Percentiles rank a stretch among this genome's conserved stretches.
These are phyloP conservation scores for Claviceps sorghi DNA, from an alignment of 2,329 filamentous ascomycete genomes.

Conservation along the genomic window DNA sequence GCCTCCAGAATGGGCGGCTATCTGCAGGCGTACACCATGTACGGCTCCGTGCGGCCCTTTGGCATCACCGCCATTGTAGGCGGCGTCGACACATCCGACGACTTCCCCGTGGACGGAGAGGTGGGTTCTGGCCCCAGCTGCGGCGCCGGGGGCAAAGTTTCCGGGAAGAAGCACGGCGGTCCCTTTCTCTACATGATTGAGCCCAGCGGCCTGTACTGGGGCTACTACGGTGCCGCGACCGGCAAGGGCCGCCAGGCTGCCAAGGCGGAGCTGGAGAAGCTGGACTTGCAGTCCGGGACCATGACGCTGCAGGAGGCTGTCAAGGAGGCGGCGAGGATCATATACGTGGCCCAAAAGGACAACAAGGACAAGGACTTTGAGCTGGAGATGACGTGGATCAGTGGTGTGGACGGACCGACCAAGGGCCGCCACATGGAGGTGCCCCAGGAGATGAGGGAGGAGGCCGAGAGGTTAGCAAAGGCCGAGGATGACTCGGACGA, in stretches of 20 bases:
- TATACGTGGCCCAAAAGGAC: conserved; percentile 94
- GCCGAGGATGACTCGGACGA: conserved; percentile 78
- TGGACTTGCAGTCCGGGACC: conserved; percentile 65
- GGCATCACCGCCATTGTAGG: conserved; percentile 90
- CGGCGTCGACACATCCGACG: conserved; percentile 82
- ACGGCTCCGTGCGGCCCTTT: conserved; percentile 91
- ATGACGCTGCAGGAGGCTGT: conserved; percentile 76
- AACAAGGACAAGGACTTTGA: conserved; percentile 99
- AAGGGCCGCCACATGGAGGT: conserved; percentile 90
- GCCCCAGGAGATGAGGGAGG: conserved; percentile 75
- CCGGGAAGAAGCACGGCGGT: conserved; percentile 63
- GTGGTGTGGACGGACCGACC: conserved; percentile 66
- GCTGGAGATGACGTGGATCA: conserved; percentile 98
- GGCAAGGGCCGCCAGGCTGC: conserved; percentile 94
- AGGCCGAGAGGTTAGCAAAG: conserved; percentile 87
- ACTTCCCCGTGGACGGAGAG: conserved; percentile 75
- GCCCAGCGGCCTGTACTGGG: conserved; percentile 94
- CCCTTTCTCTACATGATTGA: conserved; percentile 98
- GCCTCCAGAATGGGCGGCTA: conserved; percentile 90
- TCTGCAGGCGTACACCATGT: conserved; percentile 93
- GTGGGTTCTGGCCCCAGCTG: conserved; percentile 67
- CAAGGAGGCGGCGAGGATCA: conserved; percentile 92
- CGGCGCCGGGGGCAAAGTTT: conserved; percentile 72
- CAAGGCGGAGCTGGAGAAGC: conserved; percentile 96
- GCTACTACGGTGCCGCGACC: conserved; percentile 94